Conservation (phyloP, 805 yeast genomes). For the Kurtzmaniella cleridarum region DNA sequence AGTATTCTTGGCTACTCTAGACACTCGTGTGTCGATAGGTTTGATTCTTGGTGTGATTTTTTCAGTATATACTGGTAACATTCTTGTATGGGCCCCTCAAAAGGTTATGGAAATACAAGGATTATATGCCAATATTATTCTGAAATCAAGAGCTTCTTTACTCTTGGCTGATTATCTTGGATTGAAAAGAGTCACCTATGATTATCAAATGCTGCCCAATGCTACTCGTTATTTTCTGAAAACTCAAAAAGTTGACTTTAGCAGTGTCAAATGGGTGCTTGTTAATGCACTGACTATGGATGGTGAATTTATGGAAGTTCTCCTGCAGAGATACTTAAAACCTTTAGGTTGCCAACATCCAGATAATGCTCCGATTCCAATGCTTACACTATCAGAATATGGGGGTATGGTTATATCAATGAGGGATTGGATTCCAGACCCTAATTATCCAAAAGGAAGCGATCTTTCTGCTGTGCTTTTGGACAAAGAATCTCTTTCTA, state of each 20-base stretch:
- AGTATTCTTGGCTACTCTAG: constrained; percentile 46
- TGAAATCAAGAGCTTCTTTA: constrained; percentile 65
- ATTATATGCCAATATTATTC: constrained; percentile 73
- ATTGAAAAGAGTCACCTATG: constrained; percentile 83
- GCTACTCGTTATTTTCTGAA: constrained; percentile 76
- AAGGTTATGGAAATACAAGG: constrained; percentile 75
- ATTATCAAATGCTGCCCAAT: constrained; percentile 86
- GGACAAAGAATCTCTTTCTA: constrained; percentile 66
- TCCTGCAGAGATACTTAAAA: constrained; percentile 83
- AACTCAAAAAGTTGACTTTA: constrained; percentile 67
- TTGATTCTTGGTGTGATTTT: constrained; percentile 74
- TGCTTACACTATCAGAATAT: constrained; percentile 83
- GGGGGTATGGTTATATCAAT: constrained; percentile 94
- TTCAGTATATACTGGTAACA: constrained; percentile 80
- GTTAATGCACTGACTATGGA: constrained; percentile 87
- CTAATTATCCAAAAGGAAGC: constrained; percentile 28
- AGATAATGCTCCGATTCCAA: constrained; percentile 76
- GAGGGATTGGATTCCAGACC: constrained; percentile 77
- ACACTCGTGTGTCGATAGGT: constrained; percentile 63
- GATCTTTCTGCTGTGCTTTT: constrained; percentile 62
- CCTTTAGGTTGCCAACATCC: constrained; percentile 84
- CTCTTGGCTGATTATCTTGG: constrained; percentile 83
- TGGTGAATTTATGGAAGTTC: constrained; percentile 84
- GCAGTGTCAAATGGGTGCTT: constrained; percentile 81
- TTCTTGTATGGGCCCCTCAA: constrained; percentile 75